These are phyloP conservation scores for Aphanomyces stellatus DNA, from an alignment of 352 stramenopile species.

Conservation along the genomic window DNA sequence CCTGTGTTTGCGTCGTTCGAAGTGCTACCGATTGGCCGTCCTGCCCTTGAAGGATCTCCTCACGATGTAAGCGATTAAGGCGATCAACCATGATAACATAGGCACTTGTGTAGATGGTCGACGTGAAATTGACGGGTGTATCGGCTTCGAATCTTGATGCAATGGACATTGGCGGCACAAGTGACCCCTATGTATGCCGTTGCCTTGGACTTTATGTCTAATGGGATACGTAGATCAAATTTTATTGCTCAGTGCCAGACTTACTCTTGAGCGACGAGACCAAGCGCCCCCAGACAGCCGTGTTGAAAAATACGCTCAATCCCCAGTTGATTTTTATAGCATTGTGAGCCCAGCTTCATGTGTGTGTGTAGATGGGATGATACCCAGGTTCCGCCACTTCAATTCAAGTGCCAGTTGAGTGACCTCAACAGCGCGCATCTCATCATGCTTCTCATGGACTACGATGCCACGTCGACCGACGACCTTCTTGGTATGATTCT, in stretches of 20 bases:
- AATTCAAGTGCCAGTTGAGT: conserved; percentile 29
- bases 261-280: conserved; percentile 21
- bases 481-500: conserved; percentile 47
- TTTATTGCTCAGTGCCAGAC: conserved; percentile 8
- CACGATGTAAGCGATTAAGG: conserved; percentile 12
- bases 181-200: conserved; percentile 56
- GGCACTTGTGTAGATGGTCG: conserved; percentile 27
- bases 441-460: conserved; percentile 71
- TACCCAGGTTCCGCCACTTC: conserved; percentile 54
- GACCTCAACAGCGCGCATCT: conserved; percentile 59
- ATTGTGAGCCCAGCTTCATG: background rate
- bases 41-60: background rate
- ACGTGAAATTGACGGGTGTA: conserved; percentile 55
- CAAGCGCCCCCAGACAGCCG: conserved; percentile 44
- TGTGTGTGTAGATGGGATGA: conserved; percentile 39
- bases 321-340: conserved; percentile 51
- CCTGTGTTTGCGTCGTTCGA: conserved; percentile 56
- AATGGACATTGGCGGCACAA: conserved; percentile 69
- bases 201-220: background rate
- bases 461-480: conserved; percentile 63
- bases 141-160: conserved; percentile 45
- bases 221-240: background rate
- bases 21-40: conserved; percentile 27
- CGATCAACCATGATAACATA: conserved; percentile 23
- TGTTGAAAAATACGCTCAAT: conserved; percentile 55